Evolutionary conservation across 805 yeast genomes (phyloP).

Genomic region (Kodamaea leandrae): DNA sequence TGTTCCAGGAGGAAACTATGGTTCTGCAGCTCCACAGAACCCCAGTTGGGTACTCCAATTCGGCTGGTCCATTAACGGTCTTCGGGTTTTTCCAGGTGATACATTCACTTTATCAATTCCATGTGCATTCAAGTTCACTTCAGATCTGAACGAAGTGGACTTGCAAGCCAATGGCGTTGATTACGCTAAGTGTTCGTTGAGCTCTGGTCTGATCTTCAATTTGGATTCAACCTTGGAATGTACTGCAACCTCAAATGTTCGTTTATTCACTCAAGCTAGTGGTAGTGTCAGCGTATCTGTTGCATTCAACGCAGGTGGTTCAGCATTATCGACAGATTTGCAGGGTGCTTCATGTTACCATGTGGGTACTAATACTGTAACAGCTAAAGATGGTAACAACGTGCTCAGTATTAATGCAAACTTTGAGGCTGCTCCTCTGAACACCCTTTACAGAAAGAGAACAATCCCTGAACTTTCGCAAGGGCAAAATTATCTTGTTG

Average conservation of each 20-base stretch:
- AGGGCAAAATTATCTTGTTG: slow-evolving; percentile 11
- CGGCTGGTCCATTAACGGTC: slow-evolving; percentile 20
- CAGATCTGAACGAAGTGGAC: slow-evolving; percentile 6
- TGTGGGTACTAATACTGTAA: slow-evolving; percentile 15
- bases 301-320: slow-evolving; percentile 21
- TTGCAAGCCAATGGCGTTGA: slow-evolving; percentile 9
- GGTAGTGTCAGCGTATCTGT: slow-evolving; percentile 17
- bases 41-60: slow-evolving; percentile 20
- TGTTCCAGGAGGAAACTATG: slow-evolving; percentile 12
- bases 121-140: slow-evolving; percentile 17
- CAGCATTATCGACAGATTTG: slow-evolving; percentile 11
- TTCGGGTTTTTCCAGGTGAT: slow-evolving; percentile 14
- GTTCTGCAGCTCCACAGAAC: slow-evolving; percentile 2
- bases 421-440: background rate
- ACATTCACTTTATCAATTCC: slow-evolving; percentile 18
- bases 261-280: slow-evolving; percentile 12
- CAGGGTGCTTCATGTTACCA: slow-evolving; percentile 10
- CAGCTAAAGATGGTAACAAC: slow-evolving; percentile 18
- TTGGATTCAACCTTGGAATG: slow-evolving; percentile 11
- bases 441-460: background rate
- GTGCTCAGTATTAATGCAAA: slow-evolving; percentile 12
- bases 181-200: slow-evolving; percentile 23
- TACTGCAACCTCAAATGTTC: slow-evolving; percentile 15
- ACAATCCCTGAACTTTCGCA: slow-evolving; percentile 5
- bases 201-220: slow-evolving; percentile 11